Percentiles rank a stretch among this genome's conserved stretches.
Evolutionary conservation across 495 filamentous ascomycete species (phyloP).

Genomic region (Penicillium desertorum): DNA sequence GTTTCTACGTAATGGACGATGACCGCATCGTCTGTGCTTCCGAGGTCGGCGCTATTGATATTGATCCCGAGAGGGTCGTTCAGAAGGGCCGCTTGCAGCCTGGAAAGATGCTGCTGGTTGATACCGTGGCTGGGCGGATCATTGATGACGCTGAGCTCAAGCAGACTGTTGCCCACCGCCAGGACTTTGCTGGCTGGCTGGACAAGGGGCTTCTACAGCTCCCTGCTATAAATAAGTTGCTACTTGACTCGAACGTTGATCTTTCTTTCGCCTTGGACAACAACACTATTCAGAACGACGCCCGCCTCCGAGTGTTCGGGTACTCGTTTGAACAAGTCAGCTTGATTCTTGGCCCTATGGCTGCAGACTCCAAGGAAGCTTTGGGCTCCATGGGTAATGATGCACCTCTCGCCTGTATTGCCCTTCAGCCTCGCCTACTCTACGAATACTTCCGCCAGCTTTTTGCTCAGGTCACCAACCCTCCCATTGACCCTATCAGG

Average conservation of each 20-base stretch:
- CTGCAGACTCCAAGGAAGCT: slow-evolving; percentile 98
- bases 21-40: slow-evolving; percentile 98
- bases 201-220: slow-evolving; percentile 81
- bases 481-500: slow-evolving; percentile 96
- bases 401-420: slow-evolving; percentile 89
- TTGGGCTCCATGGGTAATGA: slow-evolving; percentile 99
- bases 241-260: slow-evolving; percentile 59
- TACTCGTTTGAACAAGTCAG: slow-evolving; percentile 98
- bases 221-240: slow-evolving; percentile 65
- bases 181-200: slow-evolving; percentile 87
- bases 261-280: slow-evolving; percentile 66
- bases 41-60: slow-evolving; percentile 90
- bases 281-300: slow-evolving; percentile 78
- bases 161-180: slow-evolving; percentile 75
- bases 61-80: slow-evolving; percentile 86
- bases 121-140: slow-evolving; percentile 92
- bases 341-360: slow-evolving; percentile 93
- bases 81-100: slow-evolving; percentile 96
- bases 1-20: slow-evolving; percentile 97
- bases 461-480: slow-evolving; percentile 98
- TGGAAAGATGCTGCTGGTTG: slow-evolving; percentile 96
- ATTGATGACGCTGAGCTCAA: slow-evolving; percentile 96
- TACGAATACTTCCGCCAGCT: slow-evolving; percentile 99
- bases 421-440: slow-evolving; percentile 82
- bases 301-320: slow-evolving; percentile 82